A percentile compares a stretch with the other conserved stretches of the same genome.
phyloP scores from a whole-genome alignment of 768 basidiomycete genomes.

The Phallus indusiatus region DNA sequence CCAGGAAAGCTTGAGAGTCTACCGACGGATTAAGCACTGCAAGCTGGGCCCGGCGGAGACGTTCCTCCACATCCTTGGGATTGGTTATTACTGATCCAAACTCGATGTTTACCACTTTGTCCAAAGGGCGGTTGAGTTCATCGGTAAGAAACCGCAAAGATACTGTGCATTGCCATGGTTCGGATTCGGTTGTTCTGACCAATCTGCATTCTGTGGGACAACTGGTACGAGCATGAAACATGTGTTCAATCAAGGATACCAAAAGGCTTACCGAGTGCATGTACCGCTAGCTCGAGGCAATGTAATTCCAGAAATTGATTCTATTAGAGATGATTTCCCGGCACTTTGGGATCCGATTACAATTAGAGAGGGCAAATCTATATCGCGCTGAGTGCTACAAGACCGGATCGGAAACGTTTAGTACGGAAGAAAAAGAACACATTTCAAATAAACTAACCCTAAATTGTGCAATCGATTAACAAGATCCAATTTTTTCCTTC shows the following conservation, averaged over 20 bases:
- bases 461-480: conserved; percentile 53
- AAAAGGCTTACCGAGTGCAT: conserved; percentile 48
- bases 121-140: conserved; percentile 14
- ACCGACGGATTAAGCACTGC: conserved; percentile 14
- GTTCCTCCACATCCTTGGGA: conserved; percentile 12
- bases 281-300: conserved; percentile 66
- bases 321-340: conserved; percentile 71
- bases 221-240: conserved; percentile 12
- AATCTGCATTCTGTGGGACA: conserved; percentile 30
- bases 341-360: conserved; percentile 68
- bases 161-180: conserved; percentile 26
- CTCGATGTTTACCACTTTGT: conserved; percentile 4
- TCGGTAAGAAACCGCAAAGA: conserved; percentile 25
- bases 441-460: conserved; percentile 32
- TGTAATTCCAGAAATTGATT: conserved; percentile 65
- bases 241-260: not conserved
- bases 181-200: conserved; percentile 12
- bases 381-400: conserved; percentile 52
- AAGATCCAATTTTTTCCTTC: conserved; percentile 46
- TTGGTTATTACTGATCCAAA: conserved; percentile 9
- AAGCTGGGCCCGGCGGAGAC: conserved; percentile 14
- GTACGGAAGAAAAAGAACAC: not conserved
- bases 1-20: conserved; percentile 7
- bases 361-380: conserved; percentile 65
- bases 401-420: not conserved